Evolutionary conservation across 2,329 filamentous ascomycete genomes (phyloP), one percentile per base, ranked within the genome.

Genomic region (Diplodia mutila): DNA sequence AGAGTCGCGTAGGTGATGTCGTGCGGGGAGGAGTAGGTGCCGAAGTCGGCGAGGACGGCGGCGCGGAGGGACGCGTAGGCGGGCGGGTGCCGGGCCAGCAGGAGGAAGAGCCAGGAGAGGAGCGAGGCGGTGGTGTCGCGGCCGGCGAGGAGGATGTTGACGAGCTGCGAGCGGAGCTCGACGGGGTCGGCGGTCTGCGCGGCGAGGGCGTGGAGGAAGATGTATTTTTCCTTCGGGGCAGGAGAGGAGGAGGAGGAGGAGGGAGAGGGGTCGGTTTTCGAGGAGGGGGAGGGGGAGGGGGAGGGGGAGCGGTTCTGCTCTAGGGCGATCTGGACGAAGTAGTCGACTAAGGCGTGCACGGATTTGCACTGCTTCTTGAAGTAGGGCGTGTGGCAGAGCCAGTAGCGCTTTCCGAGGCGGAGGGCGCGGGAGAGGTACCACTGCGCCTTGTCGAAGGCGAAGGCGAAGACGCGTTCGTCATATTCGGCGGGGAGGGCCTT

Each of bases 131-230:
- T 80, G 4, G 79, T 80, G 48, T 80, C 79, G 12, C 79, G 72
- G 23, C 78, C 79, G 4, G 79, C 79, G 48, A 81, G 73, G 63
- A 80, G 63, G 65, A 83, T 80, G 73, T 83, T 84, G 69, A 84
- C 76, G 3, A 83, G 74, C 69, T 84, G 81, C 39, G 79, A 77
- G 12, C 80, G 76, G 18, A 85, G 73, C 61, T 79, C 72, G 61
- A 74, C 75, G 32, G 78, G 79, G 69, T 84, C 81, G 1, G 73
- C 78, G 3, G 81, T 84, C 65, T 81, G 77, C 69, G 80, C 77
- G 1, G 80, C 82, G 11, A 84, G 75, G 55, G 79, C 80, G 57
- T 81, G 78, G 61, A 84, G 78, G 73, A 85, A 84, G 66, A 82
- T 74, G 71, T 84, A 83, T 8, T 32, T 32, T 8, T 32, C 29